phyloP scores from a whole-genome alignment of 1,139 yeast genomes.

The Hemisphaericaspora xylanilytica region DNA sequence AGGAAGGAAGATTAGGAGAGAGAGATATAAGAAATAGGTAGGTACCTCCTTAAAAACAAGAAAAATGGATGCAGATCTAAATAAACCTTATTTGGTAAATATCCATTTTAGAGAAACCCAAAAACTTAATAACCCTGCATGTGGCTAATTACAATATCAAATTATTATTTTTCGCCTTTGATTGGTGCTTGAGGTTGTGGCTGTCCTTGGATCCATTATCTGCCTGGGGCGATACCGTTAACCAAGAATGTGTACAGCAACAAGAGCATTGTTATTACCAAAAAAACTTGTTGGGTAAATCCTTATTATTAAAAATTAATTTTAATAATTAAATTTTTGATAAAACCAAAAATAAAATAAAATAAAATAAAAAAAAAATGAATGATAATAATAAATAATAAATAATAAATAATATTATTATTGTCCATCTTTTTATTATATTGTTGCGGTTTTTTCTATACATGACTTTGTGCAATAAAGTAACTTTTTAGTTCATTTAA shows the following conservation, averaged over 20 bases:
- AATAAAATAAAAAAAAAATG: not conserved
- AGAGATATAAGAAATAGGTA: not conserved
- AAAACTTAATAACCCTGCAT: not conserved
- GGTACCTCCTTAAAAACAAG: not conserved
- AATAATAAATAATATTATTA: too few relatives aligned
- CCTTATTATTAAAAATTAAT: not conserved
- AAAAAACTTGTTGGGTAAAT: constrained; percentile 1
- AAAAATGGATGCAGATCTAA: not conserved
- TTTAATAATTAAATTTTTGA: not conserved
- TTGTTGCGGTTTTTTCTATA: not conserved
- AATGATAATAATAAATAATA: too few relatives aligned
- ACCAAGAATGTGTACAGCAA: not conserved
- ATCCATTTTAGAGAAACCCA: not conserved
- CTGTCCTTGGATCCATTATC: too few relatives aligned
- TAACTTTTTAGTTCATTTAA: constrained; percentile 1
- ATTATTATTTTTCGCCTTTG: not conserved
- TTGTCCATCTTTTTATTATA: too few relatives aligned
- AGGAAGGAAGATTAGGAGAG: too few relatives aligned
- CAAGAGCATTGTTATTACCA: not conserved
- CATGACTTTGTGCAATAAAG: not conserved
- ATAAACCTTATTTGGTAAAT: not conserved
- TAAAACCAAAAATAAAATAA: not conserved
- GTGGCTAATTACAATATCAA: not conserved
- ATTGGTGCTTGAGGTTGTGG: not conserved
- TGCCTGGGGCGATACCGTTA: too few relatives aligned